These are phyloP conservation scores for Kwoniella sp. DNA, from an alignment of 768 basidiomycete genomes.

Conservation along the genomic window DNA sequence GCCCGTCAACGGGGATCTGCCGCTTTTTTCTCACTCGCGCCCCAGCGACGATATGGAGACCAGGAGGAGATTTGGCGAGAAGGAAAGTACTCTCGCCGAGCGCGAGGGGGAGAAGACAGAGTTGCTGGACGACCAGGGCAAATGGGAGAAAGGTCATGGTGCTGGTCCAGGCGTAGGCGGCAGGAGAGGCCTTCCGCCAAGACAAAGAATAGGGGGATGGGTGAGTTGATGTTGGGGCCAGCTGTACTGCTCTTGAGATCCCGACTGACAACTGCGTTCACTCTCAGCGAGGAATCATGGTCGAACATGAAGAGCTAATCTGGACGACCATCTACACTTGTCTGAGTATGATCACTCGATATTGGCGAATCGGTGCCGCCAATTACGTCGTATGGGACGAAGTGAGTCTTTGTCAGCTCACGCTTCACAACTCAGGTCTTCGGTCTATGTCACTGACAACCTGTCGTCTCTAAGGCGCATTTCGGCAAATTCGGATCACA, in stretches of 20 bases:
- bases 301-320: conserved; percentile 54
- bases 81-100: conserved; percentile 21
- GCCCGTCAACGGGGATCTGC: conserved; percentile 25
- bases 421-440: too few relatives aligned
- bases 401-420: conserved; percentile 49
- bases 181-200: conserved; percentile 51
- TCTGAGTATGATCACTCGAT: conserved; percentile 91
- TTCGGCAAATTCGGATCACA: conserved; percentile 99
- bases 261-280: conserved; percentile 1
- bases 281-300: conserved; percentile 43
- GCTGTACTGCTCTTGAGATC: neutral
- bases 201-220: conserved; percentile 46
- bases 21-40: conserved; percentile 21
- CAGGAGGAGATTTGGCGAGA: conserved; percentile 30
- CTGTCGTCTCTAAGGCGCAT: conserved; percentile 65
- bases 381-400: conserved; percentile 96
- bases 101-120: conserved; percentile 18
- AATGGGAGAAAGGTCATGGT: conserved; percentile 53
- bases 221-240: conserved; percentile 25
- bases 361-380: conserved; percentile 85
- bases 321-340: conserved; percentile 77
- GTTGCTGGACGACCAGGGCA: conserved; percentile 42
- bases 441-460: neutral
- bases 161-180: conserved; percentile 52
- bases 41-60: conserved; percentile 37